A percentile compares a stretch with the other conserved stretches of the same genome.
These are phyloP conservation scores for Malus fusca DNA, from an alignment of 306 rosid species.

Conservation along the genomic window DNA sequence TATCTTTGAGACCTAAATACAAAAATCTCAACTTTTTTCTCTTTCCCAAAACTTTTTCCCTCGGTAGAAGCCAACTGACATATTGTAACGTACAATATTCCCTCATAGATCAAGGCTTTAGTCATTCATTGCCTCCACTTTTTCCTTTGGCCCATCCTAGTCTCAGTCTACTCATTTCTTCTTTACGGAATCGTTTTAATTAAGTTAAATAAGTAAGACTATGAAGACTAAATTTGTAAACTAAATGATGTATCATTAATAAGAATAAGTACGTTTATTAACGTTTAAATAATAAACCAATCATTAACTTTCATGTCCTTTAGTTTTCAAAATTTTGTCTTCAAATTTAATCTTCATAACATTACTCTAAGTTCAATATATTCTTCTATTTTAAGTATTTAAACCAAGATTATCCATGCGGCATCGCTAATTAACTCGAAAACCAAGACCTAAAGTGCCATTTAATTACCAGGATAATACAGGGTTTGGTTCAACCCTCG, in stretches of 20 bases:
- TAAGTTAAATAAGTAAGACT: not conserved
- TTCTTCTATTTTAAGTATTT: not conserved
- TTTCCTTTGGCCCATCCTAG: not conserved
- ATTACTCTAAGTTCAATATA: not conserved
- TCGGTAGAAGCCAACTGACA: not conserved
- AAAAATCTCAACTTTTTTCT: too few species aligned
- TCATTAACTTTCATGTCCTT: too few species aligned
- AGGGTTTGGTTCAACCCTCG: not conserved
- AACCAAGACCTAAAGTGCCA: not conserved
- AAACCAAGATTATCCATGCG: too few species aligned
- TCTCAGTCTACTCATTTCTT: not conserved
- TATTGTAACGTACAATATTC: constrained; percentile 23
- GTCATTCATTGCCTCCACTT: not conserved
- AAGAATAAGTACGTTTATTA: too few species aligned
- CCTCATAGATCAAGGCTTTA: not conserved
- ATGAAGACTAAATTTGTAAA: too few species aligned
- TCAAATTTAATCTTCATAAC: too few species aligned
- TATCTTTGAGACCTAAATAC: too few species aligned
- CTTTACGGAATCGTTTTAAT: not conserved
- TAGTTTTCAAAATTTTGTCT: too few species aligned
- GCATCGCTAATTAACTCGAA: not conserved
- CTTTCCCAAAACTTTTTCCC: too few species aligned
- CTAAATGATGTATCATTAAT: too few species aligned
- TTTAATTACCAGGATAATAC: not conserved
- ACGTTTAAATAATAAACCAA: too few species aligned